Evolutionary conservation across 2,329 filamentous ascomycete species (phyloP).

Genomic region (Ceratocystiopsis sp.): DNA sequence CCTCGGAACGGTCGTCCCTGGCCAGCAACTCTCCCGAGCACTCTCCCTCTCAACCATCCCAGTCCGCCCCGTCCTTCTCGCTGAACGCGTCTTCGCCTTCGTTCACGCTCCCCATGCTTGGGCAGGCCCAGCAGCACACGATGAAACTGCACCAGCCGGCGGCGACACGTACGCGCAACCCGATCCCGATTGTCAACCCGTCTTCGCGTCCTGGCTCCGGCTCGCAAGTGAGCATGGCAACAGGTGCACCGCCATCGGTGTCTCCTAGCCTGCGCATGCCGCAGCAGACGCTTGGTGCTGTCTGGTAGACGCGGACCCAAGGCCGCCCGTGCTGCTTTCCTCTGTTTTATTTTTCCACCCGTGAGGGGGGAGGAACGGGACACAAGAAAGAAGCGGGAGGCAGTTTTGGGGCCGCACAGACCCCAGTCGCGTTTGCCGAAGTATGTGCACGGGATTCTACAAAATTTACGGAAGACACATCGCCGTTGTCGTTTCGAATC

Average conservation of each 20-base stretch:
- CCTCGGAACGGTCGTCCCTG: conserved; percentile 83
- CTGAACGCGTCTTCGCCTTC: conserved; percentile 49
- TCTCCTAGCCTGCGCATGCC: conserved; percentile 38
- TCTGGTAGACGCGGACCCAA: conserved; percentile 29
- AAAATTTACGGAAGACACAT: conserved; percentile 20
- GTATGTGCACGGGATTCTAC: conserved; percentile 7
- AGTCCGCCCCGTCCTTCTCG: conserved; percentile 62
- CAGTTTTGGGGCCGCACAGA: conserved; percentile 10
- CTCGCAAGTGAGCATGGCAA: conserved; percentile 74
- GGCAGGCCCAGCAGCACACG: conserved; percentile 39
- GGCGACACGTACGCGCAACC: conserved; percentile 77
- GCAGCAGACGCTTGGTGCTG: conserved; percentile 34
- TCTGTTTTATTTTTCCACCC: conserved; percentile 16
- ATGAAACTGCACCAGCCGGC: conserved; percentile 81
- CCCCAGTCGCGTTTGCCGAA: conserved; percentile 20
- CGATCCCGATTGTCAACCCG: conserved; percentile 91
- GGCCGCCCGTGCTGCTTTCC: not conserved
- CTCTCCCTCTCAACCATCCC: conserved; percentile 73
- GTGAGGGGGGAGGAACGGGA: not conserved
- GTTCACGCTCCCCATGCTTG: conserved; percentile 46
- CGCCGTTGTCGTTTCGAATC: too few species aligned
- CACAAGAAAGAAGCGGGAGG: conserved; percentile 4
- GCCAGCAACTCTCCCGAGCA: conserved; percentile 87
- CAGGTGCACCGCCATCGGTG: conserved; percentile 56
- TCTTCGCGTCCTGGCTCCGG: conserved; percentile 26